Evolutionary conservation across 23 red algal genomes (phyloP).

Genomic region (Agarophyton chilense): DNA sequence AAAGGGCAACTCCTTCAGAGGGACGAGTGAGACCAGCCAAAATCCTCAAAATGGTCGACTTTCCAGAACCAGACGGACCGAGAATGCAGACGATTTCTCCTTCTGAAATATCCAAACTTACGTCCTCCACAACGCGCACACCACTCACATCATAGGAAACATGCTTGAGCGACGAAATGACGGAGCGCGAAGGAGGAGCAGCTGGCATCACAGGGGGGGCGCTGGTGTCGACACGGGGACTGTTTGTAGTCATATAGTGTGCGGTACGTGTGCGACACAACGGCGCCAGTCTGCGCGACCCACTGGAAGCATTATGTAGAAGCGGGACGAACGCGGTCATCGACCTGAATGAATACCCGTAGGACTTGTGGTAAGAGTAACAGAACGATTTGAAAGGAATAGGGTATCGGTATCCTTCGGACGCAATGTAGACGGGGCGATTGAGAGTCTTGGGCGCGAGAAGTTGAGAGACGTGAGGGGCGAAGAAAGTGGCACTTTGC

Average conservation of each 20-base stretch:
- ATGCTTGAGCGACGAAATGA: constrained; percentile 66
- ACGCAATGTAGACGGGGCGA: no score
- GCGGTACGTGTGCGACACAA: not conserved
- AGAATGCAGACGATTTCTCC: constrained; percentile 95
- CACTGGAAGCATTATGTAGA: not conserved
- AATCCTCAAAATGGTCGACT: constrained; percentile 96
- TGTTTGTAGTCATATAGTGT: not conserved
- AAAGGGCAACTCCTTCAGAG: constrained; percentile 75
- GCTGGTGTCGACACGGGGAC: constrained; percentile 7
- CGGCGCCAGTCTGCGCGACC: not conserved
- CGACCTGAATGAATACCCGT: not conserved
- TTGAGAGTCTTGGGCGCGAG: no score
- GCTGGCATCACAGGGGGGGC: not conserved
- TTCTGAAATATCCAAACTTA: constrained; percentile 74
- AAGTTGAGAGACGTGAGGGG: not conserved
- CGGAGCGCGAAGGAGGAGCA: constrained; percentile 18
- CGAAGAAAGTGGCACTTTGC: no score
- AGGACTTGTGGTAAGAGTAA: no score
- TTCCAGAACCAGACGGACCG: constrained; percentile 92
- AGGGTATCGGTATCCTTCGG: no score
- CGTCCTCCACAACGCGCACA: constrained; percentile 69
- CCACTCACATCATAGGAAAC: constrained; percentile 65
- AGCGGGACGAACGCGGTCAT: constrained; percentile 24
- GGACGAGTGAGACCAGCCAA: constrained; percentile 84
- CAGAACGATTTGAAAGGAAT: not conserved